Conservation (phyloP, 2,329 filamentous ascomycete genomes). For the Paramyrothecium sp. region DNA sequence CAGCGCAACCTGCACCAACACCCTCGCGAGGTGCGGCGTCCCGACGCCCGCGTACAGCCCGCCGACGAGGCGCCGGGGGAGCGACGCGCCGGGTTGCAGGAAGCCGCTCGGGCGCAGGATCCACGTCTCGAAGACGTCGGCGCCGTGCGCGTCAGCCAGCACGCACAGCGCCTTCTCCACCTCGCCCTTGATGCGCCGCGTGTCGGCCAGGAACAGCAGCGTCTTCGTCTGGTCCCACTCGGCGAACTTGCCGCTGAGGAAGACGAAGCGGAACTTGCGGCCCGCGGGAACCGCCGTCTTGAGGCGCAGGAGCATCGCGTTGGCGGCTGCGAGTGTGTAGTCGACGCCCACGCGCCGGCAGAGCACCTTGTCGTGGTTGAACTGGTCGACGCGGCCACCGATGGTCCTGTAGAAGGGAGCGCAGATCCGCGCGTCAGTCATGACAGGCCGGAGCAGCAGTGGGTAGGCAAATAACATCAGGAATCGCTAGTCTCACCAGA, state of each 20-base stretch:
- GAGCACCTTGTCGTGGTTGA: conserved; percentile 43
- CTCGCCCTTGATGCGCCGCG: conserved; percentile 35
- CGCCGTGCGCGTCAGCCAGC: conserved; percentile 29
- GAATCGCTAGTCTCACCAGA: conserved; percentile 52
- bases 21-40: conserved; percentile 31
- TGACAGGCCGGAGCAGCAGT: too few species aligned
- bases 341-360: conserved; percentile 54
- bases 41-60: conserved; percentile 29
- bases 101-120: conserved; percentile 28
- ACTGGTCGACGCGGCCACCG: conserved; percentile 41
- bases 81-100: conserved; percentile 9
- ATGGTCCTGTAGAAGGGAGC: conserved; percentile 31
- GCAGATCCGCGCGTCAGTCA: too few species aligned
- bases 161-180: conserved; percentile 37
- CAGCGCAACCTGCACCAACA: conserved; percentile 31
- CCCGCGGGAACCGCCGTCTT: conserved; percentile 23
- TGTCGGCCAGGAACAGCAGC: conserved; percentile 33
- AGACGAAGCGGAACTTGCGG: conserved; percentile 40
- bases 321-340: conserved; percentile 59
- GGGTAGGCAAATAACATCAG: too few species aligned
- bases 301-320: conserved; percentile 41
- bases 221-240: conserved; percentile 31
- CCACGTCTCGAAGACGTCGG: conserved; percentile 29
- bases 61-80: conserved; percentile 22
- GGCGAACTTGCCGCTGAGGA: conserved; percentile 35